Conservation (phyloP, 106 monocot species). For the Platanthera zijinensis region DNA sequence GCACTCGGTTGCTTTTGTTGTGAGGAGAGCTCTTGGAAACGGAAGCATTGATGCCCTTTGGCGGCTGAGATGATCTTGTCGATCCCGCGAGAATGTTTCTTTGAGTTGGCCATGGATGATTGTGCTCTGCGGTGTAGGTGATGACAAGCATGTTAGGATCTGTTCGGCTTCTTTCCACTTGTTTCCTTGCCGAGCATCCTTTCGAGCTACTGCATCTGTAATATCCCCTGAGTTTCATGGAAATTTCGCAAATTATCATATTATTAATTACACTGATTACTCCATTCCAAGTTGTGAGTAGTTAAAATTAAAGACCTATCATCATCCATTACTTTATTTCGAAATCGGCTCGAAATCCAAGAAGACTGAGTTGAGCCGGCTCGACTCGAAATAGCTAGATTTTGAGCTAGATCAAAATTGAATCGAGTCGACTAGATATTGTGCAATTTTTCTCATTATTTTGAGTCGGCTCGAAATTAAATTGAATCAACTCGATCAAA, state of each 20-base stretch:
- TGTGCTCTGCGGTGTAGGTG: constrained; percentile 96
- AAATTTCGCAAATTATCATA: constrained; percentile 28
- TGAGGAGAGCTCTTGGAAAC: not conserved
- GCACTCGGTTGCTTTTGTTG: not conserved
- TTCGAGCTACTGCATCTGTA: constrained; percentile 99
- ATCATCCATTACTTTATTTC: constrained; percentile 22
- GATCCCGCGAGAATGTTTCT: constrained; percentile 51
- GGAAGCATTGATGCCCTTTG: constrained; percentile 8
- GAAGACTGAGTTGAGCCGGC: constrained; percentile 70
- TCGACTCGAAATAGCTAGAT: too few species aligned
- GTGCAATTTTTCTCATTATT: too few species aligned
- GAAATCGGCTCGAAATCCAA: constrained; percentile 58
- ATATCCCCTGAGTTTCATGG: constrained; percentile 57
- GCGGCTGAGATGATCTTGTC: constrained; percentile 15
- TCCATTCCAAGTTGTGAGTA: constrained; percentile 90
- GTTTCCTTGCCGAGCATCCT: constrained; percentile 93
- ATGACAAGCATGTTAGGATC: constrained; percentile 96
- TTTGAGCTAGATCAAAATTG: too few species aligned
- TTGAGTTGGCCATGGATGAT: constrained; percentile 97
- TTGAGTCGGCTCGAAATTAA: too few species aligned
- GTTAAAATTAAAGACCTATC: constrained; percentile 76
- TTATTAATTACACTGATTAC: constrained; percentile 91
- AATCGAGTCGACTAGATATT: too few species aligned
- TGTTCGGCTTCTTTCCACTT: constrained; percentile 83
- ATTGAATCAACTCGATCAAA: too few species aligned